phyloP scores from a whole-genome alignment of 371 early-diverging fungal genomes.

The Mucor mucedo region DNA sequence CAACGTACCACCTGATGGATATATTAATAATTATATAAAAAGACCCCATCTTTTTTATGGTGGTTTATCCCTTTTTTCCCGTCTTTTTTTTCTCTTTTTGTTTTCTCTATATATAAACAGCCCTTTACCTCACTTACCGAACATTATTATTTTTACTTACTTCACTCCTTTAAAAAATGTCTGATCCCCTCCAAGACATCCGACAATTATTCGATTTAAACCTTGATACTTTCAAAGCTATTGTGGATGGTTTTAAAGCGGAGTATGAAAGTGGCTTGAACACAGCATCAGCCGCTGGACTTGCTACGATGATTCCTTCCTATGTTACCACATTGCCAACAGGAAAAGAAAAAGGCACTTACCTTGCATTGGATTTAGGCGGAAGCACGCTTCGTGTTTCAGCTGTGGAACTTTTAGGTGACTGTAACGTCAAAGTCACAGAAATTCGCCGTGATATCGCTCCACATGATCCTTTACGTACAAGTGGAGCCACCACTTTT shows the following conservation, averaged over 20 bases:
- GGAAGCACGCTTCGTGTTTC: slow-evolving; percentile 93
- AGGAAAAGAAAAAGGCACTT: slow-evolving; percentile 84
- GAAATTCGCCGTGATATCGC: slow-evolving; percentile 66
- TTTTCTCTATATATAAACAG: no score
- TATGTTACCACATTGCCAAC: slow-evolving; percentile 81
- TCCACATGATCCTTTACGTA: slow-evolving; percentile 38
- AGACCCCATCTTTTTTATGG: neutral
- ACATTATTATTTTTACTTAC: no score
- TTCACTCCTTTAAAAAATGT: slow-evolving; percentile 7
- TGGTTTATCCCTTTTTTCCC: slow-evolving; percentile 5
- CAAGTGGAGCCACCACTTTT: slow-evolving; percentile 68
- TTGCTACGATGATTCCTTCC: slow-evolving; percentile 75
- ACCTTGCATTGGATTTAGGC: slow-evolving; percentile 90
- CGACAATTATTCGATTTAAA: slow-evolving; percentile 29
- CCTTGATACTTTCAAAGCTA: slow-evolving; percentile 42
- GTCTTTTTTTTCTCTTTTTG: slow-evolving; percentile 2
- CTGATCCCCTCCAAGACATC: slow-evolving; percentile 13
- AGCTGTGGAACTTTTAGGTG: slow-evolving; percentile 29
- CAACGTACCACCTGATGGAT: slow-evolving; percentile 24
- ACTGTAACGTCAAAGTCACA: slow-evolving; percentile 59
- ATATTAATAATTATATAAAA: slow-evolving; percentile 8
- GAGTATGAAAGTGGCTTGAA: slow-evolving; percentile 53
- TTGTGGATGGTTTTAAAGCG: slow-evolving; percentile 54
- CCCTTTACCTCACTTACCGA: no score
- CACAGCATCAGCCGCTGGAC: slow-evolving; percentile 52